Evolutionary conservation across 768 basidiomycete genomes (phyloP).

Genomic region (Aureoboletus auriporus): DNA sequence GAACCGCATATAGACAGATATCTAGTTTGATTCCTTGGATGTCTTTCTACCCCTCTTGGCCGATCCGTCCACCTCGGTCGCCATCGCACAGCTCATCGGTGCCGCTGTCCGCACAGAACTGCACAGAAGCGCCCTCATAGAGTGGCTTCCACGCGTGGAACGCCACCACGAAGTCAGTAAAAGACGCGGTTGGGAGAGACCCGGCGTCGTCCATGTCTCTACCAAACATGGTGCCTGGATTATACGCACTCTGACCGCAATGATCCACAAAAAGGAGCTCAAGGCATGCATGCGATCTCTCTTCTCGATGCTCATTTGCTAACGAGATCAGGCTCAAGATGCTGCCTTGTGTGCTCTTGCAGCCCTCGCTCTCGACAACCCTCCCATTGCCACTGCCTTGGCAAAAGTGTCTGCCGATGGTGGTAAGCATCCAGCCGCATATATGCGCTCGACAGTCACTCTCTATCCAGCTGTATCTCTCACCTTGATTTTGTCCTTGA

Average conservation of each 20-base stretch:
- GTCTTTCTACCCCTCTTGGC: slow-evolving; percentile 61
- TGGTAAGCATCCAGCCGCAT: slow-evolving; percentile 25
- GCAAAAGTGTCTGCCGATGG: slow-evolving; percentile 41
- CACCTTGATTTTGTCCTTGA: slow-evolving; percentile 43
- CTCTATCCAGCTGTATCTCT: slow-evolving; percentile 22
- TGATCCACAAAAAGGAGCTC: slow-evolving; percentile 48
- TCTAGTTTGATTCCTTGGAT: slow-evolving; percentile 58
- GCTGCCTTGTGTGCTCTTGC: slow-evolving; percentile 62
- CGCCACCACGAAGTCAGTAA: slow-evolving; percentile 51
- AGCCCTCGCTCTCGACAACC: slow-evolving; percentile 61
- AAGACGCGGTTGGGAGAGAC: slow-evolving; percentile 74
- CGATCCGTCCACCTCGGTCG: slow-evolving; percentile 38
- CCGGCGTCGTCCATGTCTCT: slow-evolving; percentile 35
- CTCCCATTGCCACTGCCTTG: slow-evolving; percentile 46
- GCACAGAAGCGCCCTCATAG: slow-evolving; percentile 49
- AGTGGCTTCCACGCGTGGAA: slow-evolving; percentile 62
- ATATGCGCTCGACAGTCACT: slow-evolving; percentile 6
- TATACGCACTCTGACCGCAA: slow-evolving; percentile 42
- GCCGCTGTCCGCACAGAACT: slow-evolving; percentile 44
- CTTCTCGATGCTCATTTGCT: background rate
- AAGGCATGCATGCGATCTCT: slow-evolving; percentile 40
- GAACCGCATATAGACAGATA: background rate
- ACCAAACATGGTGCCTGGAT: slow-evolving; percentile 58
- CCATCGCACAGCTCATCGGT: slow-evolving; percentile 58
- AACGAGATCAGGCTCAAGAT: slow-evolving; percentile 52